Conservation (phyloP, 257 asterid genomes). For the Catharanthus roseus region DNA sequence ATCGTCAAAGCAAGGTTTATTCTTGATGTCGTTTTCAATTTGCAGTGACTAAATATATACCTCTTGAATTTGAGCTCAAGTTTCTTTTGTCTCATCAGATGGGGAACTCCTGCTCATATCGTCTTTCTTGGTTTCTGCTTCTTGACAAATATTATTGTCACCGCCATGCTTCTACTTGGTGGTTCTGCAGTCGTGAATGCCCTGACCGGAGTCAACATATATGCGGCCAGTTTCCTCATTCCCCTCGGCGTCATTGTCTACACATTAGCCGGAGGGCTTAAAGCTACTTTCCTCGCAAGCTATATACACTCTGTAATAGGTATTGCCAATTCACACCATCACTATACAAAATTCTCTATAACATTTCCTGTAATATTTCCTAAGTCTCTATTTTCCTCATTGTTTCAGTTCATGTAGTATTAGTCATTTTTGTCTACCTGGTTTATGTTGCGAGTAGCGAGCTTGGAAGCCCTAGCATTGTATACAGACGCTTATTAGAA, state of each 20-base stretch:
- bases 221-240: slow-evolving; percentile 88
- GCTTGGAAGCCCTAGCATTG: slow-evolving; percentile 76
- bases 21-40: background rate
- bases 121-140: slow-evolving; percentile 83
- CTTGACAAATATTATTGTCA: slow-evolving; percentile 80
- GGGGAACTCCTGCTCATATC: slow-evolving; percentile 90
- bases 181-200: slow-evolving; percentile 94
- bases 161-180: slow-evolving; percentile 95
- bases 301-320: slow-evolving; percentile 93
- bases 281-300: slow-evolving; percentile 93
- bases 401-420: slow-evolving; percentile 68
- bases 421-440: slow-evolving; percentile 78
- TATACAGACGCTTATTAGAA: slow-evolving; percentile 61
- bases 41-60: background rate
- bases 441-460: slow-evolving; percentile 68
- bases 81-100: slow-evolving; percentile 37
- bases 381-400: background rate
- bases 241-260: slow-evolving; percentile 85
- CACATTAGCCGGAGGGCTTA: slow-evolving; percentile 87
- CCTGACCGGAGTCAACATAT: slow-evolving; percentile 82
- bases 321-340: slow-evolving; percentile 9
- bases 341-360: no score
- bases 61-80: background rate
- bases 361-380: no score
- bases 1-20: slow-evolving; percentile 79